These are phyloP conservation scores for Trichosporon sp. DNA, from an alignment of 1,284 basidiomycete species.

Conservation along the genomic window DNA sequence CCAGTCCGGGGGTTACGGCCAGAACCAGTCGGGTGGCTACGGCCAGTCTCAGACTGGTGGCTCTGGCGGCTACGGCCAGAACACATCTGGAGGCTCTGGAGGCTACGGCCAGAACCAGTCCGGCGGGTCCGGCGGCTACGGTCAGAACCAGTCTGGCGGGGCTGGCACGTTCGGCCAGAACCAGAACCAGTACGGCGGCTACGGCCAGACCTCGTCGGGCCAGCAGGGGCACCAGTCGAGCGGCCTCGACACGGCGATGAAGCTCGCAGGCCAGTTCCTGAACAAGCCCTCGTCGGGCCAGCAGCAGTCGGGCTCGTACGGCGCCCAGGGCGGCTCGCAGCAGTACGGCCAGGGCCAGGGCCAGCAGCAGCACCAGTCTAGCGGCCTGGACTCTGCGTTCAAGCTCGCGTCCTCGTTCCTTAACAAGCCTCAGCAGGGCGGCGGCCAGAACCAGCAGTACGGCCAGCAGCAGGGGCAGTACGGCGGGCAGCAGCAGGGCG, in stretches of 20 bases:
- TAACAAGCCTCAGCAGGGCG: not conserved
- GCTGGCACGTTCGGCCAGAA: not conserved
- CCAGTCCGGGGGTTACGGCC: not conserved
- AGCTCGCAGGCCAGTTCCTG: not conserved
- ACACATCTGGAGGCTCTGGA: not conserved
- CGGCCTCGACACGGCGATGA: not conserved
- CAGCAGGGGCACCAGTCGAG: not conserved
- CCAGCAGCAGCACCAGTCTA: not conserved
- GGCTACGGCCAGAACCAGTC: not conserved
- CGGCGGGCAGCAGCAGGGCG: not conserved
- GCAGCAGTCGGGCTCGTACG: not conserved
- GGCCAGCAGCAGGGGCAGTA: not conserved
- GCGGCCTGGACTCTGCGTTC: not conserved
- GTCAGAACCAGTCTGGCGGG: not conserved
- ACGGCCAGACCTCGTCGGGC: not conserved
- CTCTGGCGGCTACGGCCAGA: not conserved
- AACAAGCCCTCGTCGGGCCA: not conserved
- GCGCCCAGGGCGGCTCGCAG: not conserved
- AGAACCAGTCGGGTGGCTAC: not conserved
- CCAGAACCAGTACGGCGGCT: not conserved
- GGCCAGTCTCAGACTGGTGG: not conserved
- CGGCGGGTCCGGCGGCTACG: not conserved
- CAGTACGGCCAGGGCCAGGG: not conserved
- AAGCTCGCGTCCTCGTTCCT: not conserved
- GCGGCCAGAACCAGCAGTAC: not conserved